Evolutionary conservation across 2,329 filamentous ascomycete genomes (phyloP), one percentile per base, ranked within the genome.

Genomic region (Aspergillus awamori): DNA sequence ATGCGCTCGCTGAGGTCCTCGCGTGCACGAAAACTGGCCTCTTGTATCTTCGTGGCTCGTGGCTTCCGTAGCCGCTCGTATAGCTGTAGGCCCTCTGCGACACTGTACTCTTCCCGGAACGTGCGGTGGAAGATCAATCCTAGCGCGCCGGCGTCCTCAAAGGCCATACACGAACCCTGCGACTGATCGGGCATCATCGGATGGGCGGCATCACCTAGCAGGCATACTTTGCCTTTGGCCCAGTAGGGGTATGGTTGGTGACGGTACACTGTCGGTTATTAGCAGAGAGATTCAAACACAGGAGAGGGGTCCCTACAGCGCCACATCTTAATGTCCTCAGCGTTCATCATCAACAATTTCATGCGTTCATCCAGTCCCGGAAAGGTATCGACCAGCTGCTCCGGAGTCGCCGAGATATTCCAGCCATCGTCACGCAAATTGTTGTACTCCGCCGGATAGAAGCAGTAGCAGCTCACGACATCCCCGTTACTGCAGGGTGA

Each of bases 81-180:
- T 8, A 74, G 43, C 13, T 24, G 51, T 24, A 75, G 53, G 1
- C 69, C 67, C 8, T 70, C 66, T 0, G 47, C n/a, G 0, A 72
- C 56, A 8, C 60, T 62, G 47, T 68, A 66, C 7, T 66, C 39
- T 2, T 67, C 59, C 1, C 62, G 56, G 58, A 70, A 72, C 6
- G 56, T 61, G n/a, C 60, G 63, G 15, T 69, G 57, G 65, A 78
- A 78, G 15, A 79, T 64, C 4, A 77, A 64, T 0, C 77, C 76
- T 5, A 79, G 55, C 1, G 74, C 76, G 0, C 70, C 77, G 5
- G 77, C 77, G 60, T 80, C 77, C 63, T 80, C 78, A 33, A 80
- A 75, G 0, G 77, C 77, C 69, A 72, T 73, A 58, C 76, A 79
- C 0, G 74, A 76, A 6, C 77, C 67, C 63, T 72, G 67, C 7